These are phyloP conservation scores for Chlorella sorokiniana DNA, from an alignment of 139 green algal genomes.

Conservation along the genomic window DNA sequence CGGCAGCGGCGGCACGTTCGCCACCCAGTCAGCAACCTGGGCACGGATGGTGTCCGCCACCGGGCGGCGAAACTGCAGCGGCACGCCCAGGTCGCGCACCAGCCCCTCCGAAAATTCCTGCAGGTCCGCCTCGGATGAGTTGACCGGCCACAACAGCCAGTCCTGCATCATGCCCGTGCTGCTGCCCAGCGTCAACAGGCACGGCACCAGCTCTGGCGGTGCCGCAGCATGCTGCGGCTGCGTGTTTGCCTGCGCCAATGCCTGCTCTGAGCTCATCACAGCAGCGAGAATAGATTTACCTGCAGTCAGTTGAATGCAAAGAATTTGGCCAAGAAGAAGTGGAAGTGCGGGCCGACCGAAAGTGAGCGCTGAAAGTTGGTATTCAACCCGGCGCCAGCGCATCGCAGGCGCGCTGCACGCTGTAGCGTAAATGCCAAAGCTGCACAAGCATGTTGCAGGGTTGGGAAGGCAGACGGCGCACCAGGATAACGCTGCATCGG, in stretches of 20 bases:
- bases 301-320: no score
- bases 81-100: constrained; percentile 13
- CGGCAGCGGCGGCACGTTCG: background rate
- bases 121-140: background rate
- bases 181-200: background rate
- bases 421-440: background rate
- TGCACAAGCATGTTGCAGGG: background rate
- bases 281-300: no score
- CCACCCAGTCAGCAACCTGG: constrained; percentile 19
- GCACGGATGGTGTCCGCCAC: background rate
- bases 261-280: no score
- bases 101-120: background rate
- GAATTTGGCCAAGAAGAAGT: no score
- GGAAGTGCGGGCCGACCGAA: no score
- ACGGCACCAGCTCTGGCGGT: constrained; percentile 5
- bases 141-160: constrained; percentile 16
- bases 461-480: no score
- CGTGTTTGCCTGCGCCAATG: no score
- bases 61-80: background rate
- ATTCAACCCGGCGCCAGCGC: no score
- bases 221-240: background rate
- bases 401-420: background rate
- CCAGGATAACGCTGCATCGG: no score
- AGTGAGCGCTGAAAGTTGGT: no score
- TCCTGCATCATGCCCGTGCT: background rate